These are phyloP conservation scores for Boletus semigastroideus DNA, from an alignment of 1,284 basidiomycete species.

Conservation along the genomic window DNA sequence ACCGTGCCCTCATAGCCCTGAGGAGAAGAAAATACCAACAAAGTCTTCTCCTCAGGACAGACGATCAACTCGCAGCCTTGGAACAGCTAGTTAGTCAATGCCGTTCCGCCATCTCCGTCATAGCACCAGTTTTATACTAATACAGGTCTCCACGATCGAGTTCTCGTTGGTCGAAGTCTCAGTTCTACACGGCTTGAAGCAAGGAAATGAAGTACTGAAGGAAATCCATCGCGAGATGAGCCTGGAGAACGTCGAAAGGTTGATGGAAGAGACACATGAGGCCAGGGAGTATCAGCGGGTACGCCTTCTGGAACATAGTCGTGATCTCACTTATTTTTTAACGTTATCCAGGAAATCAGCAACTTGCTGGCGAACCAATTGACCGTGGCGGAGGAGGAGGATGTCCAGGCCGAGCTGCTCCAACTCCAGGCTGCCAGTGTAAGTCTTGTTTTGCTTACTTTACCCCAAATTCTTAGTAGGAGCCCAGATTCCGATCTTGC, in stretches of 20 bases:
- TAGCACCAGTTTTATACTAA: background rate
- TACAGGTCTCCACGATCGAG: constrained; percentile 91
- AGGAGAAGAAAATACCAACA: constrained; percentile 94
- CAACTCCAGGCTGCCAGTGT: constrained; percentile 67
- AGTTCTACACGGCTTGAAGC: constrained; percentile 88
- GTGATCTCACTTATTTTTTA: constrained; percentile 2
- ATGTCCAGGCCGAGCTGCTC: constrained; percentile 81
- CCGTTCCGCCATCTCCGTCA: background rate
- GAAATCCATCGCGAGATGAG: constrained; percentile 95
- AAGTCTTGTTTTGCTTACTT: constrained; percentile 18
- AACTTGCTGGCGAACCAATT: constrained; percentile 83
- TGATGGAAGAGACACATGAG: constrained; percentile 91
- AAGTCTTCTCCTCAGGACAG: constrained; percentile 83
- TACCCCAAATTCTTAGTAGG: constrained; percentile 16
- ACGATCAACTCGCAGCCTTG: constrained; percentile 84
- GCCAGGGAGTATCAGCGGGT: constrained; percentile 91
- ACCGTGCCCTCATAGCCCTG: constrained; percentile 83
- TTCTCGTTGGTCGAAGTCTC: constrained; percentile 94
- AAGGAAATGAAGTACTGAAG: constrained; percentile 91
- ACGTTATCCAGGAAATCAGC: constrained; percentile 74
- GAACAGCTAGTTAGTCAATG: constrained; percentile 77
- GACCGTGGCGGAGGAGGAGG: constrained; percentile 90
- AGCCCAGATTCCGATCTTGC: constrained; percentile 12
- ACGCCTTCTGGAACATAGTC: constrained; percentile 22
- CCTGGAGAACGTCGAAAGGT: constrained; percentile 87